Conservation (phyloP, 371 early-diverging fungal genomes). For the Batkoa obscura region DNA sequence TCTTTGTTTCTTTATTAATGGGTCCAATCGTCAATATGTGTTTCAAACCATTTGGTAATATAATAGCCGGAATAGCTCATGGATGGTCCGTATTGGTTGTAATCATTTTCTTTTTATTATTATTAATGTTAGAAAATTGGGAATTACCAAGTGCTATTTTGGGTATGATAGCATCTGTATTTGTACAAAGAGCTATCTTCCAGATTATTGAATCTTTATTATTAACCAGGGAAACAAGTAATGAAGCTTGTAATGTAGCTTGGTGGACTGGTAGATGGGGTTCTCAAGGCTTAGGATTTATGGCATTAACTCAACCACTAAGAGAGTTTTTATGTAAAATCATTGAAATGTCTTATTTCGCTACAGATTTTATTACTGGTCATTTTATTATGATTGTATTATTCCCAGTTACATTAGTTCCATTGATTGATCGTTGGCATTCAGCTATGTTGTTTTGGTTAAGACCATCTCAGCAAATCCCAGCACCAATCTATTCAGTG, state of each 20-base stretch:
- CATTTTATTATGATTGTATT: conserved; percentile 54
- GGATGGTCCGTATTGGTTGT: conserved; percentile 37
- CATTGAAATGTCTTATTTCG: conserved; percentile 70
- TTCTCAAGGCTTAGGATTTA: conserved; percentile 50
- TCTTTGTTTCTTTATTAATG: conserved; percentile 43
- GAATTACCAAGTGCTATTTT: conserved; percentile 33
- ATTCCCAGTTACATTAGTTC: conserved; percentile 45
- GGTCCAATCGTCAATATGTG: conserved; percentile 40
- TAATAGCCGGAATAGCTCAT: conserved; percentile 49
- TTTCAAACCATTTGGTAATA: conserved; percentile 43
- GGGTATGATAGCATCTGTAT: conserved; percentile 39
- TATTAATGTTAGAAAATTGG: conserved; percentile 52
- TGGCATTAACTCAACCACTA: conserved; percentile 44
- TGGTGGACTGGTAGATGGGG: conserved; percentile 88
- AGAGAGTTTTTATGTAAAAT: conserved; percentile 70
- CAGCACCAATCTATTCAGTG: conserved; percentile 50
- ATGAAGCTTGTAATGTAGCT: conserved; percentile 59
- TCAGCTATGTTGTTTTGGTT: conserved; percentile 75
- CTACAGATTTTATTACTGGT: conserved; percentile 53
- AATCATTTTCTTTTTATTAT: conserved; percentile 36
- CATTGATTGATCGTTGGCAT: conserved; percentile 53
- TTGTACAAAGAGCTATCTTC: conserved; percentile 48
- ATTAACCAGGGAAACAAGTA: conserved; percentile 59
- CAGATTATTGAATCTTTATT: conserved; percentile 43
- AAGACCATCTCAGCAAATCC: conserved; percentile 55